Conservation (phyloP, 768 basidiomycete species). For the Termitomyces sp. region DNA sequence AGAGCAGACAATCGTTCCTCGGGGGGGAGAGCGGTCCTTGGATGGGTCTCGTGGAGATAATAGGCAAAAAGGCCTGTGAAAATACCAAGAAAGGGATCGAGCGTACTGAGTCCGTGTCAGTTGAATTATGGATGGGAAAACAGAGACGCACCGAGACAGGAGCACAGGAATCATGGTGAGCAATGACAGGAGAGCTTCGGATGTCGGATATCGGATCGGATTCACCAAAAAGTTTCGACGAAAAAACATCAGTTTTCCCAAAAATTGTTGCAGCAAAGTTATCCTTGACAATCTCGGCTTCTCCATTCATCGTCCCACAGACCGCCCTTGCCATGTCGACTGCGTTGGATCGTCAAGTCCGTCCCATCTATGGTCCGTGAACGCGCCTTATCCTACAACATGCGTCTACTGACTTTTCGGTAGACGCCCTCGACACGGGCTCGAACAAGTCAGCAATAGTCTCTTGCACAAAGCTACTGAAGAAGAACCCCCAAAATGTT, state of each 20-base stretch:
- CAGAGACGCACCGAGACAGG: constrained; percentile 40
- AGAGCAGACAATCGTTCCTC: constrained; percentile 52
- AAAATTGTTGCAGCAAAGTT: not conserved
- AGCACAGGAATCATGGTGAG: constrained; percentile 31
- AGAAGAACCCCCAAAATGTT: constrained; percentile 73
- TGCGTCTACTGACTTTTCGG: not conserved
- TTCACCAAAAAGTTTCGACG: constrained; percentile 5
- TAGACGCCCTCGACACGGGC: constrained; percentile 82
- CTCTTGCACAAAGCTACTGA: constrained; percentile 81
- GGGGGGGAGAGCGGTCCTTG: constrained; percentile 56
- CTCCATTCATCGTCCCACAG: not conserved
- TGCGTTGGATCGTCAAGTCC: constrained; percentile 76
- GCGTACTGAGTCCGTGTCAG: constrained; percentile 31
- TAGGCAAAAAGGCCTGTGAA: constrained; percentile 77
- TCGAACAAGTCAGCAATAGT: constrained; percentile 85
- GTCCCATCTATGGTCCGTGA: constrained; percentile 73
- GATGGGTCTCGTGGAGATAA: constrained; percentile 76
- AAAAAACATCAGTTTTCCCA: not conserved
- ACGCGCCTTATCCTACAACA: constrained; percentile 1
- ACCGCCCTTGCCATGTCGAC: constrained; percentile 35
- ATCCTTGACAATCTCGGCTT: not conserved
- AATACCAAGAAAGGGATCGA: constrained; percentile 71
- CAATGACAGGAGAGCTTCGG: constrained; percentile 8
- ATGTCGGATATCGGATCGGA: constrained; percentile 8
- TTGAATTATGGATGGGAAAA: not conserved